Evolutionary conservation across 306 rosid genomes (phyloP), one percentile per base, ranked within the genome.

Genomic region (Vigna unguiculata): DNA sequence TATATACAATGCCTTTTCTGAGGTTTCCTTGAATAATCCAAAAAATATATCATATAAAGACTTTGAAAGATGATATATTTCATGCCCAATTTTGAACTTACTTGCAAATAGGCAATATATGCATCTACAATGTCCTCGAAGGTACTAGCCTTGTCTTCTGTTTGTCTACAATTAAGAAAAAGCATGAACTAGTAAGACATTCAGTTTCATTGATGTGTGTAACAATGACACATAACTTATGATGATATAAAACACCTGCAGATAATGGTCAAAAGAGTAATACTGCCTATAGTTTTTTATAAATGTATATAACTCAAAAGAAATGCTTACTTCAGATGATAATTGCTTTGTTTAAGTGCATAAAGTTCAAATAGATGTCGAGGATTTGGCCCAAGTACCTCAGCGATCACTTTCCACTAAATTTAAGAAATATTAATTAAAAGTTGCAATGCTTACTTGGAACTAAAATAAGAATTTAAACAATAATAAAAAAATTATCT

Each of bases 91-190:
- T 25, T 25, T 34, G 82, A 86, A 86, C 96, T 89, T 88, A 94
- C 98, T 87, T 95, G 98, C 84, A 95, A 85, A 87, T 84, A 88
- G 58, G 98, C 97, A 70, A 95, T 81, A 83, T 95, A 95, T 14
- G 97, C 88, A 87, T 95, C 98, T 65, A 95, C 81, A 21, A 92
- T 80, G 85, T 95, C 98, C 81, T 90, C 95, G 38, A 92, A 86
- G 59, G 92, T 71, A 85, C 88, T 78, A 77, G 77, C 75, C 82
- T 85, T 82, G 72, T 81, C 89, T 72, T 81, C 87, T 45, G 58
- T 75, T 45, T 72, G 62, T 85, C 98, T 94, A 78, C 84, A 83
- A 17, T 81, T 45, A 55, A 81, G 82, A 19, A 67, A 61, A 88
- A 61, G 62, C 64, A 80, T 25, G 49, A 69, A 47, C 34, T 13